These are phyloP conservation scores for Furcasterigmium sp. DNA, from an alignment of 2,329 filamentous ascomycete genomes.

Conservation along the genomic window DNA sequence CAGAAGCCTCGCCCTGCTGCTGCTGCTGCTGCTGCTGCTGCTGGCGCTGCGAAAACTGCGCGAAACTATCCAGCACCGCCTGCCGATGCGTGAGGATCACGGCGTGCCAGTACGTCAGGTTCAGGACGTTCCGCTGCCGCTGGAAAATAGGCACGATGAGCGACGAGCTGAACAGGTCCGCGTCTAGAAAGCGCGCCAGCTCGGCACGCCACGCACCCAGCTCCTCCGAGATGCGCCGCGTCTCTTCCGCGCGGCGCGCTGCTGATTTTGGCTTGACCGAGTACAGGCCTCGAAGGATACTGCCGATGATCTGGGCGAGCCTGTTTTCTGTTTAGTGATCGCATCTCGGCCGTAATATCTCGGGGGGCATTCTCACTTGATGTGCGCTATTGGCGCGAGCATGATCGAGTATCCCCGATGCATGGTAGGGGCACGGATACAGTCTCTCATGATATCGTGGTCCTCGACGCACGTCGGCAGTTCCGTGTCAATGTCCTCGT, in stretches of 20 bases:
- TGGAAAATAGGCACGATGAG: slow-evolving; percentile 32
- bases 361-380: slow-evolving; percentile 19
- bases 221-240: slow-evolving; percentile 10
- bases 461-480: slow-evolving; percentile 51
- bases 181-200: slow-evolving; percentile 29
- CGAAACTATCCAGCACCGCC: slow-evolving; percentile 29
- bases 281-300: slow-evolving; percentile 27
- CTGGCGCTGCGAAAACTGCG: slow-evolving; percentile 13
- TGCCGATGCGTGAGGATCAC: slow-evolving; percentile 32
- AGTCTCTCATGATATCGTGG: slow-evolving; percentile 9
- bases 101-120: slow-evolving; percentile 36
- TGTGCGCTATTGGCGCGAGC: slow-evolving; percentile 27
- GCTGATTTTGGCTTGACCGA: slow-evolving; percentile 26
- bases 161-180: slow-evolving; percentile 26
- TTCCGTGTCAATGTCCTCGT: slow-evolving; percentile 61
- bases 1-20: slow-evolving; percentile 2
- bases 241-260: neutral
- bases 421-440: slow-evolving; percentile 13
- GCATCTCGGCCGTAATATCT: fast-evolving
- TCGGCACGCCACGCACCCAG: slow-evolving; percentile 27
- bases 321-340: slow-evolving; percentile 11
- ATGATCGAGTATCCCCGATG: slow-evolving; percentile 19
- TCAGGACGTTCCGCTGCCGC: slow-evolving; percentile 34
- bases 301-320: slow-evolving; percentile 27
- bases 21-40: slow-evolving; percentile 5